phyloP scores from a whole-genome alignment of 345 rosid genomes.

The Brassica juncea region DNA sequence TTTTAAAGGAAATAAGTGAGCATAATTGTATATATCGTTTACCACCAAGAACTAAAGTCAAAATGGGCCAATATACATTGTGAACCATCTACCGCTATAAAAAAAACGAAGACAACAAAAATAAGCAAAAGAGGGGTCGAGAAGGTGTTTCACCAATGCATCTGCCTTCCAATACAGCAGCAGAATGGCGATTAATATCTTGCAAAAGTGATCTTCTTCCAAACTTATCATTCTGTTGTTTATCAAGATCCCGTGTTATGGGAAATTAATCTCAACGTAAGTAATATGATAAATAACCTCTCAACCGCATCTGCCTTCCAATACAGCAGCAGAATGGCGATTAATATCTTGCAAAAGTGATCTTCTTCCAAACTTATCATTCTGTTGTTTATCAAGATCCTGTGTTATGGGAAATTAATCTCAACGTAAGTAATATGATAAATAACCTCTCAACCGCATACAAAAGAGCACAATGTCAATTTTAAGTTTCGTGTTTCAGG shows the following conservation, averaged over 20 bases:
- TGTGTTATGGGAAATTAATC: background rate
- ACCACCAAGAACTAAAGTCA: background rate
- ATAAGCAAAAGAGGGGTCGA: background rate
- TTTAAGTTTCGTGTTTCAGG: background rate
- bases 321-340: slow-evolving; percentile 82
- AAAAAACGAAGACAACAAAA: background rate
- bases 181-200: slow-evolving; percentile 78
- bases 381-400: slow-evolving; percentile 60
- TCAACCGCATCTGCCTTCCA: slow-evolving; percentile 74
- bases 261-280: slow-evolving; percentile 1
- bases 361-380: slow-evolving; percentile 50
- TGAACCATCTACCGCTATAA: background rate
- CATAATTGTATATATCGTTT: slow-evolving; percentile 10
- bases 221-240: slow-evolving; percentile 51
- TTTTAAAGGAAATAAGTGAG: slow-evolving; percentile 19
- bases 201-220: slow-evolving; percentile 59
- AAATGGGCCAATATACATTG: background rate
- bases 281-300: background rate
- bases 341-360: slow-evolving; percentile 71
- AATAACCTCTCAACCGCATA: background rate
- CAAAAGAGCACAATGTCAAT: background rate
- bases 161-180: slow-evolving; percentile 84
- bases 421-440: background rate
- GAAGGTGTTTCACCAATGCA: slow-evolving; percentile 46
- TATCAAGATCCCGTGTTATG: slow-evolving; percentile 48